Conservation (phyloP, 306 rosid genomes). For the Cucurbita maxima region DNA sequence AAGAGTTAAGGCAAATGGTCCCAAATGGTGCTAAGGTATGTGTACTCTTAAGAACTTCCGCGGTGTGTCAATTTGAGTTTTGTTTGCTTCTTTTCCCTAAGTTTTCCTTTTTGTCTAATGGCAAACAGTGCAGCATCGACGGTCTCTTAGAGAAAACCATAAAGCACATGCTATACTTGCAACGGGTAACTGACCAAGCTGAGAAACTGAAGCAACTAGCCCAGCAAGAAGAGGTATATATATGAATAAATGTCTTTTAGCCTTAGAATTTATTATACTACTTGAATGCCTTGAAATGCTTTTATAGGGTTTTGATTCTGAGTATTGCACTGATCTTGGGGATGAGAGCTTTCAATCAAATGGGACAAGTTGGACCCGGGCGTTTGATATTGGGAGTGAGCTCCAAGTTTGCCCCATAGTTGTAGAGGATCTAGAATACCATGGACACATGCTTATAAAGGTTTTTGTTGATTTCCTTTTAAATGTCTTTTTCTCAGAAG, state of each 20-base stretch:
- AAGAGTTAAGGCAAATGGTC: constrained; percentile 78
- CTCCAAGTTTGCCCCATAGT: constrained; percentile 55
- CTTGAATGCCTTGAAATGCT: not conserved
- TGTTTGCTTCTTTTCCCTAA: not conserved
- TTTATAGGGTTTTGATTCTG: constrained; percentile 29
- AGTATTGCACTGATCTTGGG: constrained; percentile 15
- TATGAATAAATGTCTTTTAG: not conserved
- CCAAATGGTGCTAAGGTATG: constrained; percentile 74
- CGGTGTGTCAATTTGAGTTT: not conserved
- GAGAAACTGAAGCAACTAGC: constrained; percentile 39
- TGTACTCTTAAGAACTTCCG: not conserved
- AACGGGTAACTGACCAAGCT: constrained; percentile 45
- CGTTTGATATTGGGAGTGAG: constrained; percentile 42
- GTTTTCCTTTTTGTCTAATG: not conserved
- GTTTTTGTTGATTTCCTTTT: constrained; percentile 10
- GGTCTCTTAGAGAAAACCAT: constrained; percentile 67
- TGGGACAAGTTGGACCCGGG: constrained; percentile 69
- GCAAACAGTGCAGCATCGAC: constrained; percentile 79
- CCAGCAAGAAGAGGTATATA: constrained; percentile 30
- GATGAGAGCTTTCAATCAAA: constrained; percentile 9
- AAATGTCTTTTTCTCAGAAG: not conserved
- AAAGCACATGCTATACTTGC: constrained; percentile 64
- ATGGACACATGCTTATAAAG: constrained; percentile 76
- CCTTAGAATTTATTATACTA: not conserved
- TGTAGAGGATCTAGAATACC: constrained; percentile 64